Percentiles rank a stretch among this genome's conserved stretches.
These are phyloP conservation scores for Fonsecaea pedrosoi DNA, from an alignment of 2,329 filamentous ascomycete species.

Conservation along the genomic window DNA sequence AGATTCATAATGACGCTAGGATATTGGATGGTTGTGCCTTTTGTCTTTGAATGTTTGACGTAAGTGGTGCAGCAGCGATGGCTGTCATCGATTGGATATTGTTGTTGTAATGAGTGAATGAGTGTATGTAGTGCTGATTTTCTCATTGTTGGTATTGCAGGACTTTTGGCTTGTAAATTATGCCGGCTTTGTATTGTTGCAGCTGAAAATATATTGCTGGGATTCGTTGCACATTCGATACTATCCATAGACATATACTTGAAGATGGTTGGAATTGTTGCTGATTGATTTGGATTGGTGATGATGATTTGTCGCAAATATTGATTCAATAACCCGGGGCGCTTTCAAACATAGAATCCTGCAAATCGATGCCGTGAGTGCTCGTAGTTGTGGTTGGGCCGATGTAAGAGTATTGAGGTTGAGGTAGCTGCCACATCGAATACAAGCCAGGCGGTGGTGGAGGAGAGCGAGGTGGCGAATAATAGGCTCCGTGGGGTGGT, in stretches of 20 bases:
- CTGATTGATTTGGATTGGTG: neutral
- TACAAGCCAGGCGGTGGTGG: slow-evolving; percentile 1
- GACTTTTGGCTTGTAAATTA: neutral
- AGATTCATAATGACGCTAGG: neutral
- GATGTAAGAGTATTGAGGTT: neutral
- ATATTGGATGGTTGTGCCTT: neutral
- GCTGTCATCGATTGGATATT: neutral
- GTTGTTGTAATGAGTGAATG: neutral
- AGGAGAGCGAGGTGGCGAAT: neutral
- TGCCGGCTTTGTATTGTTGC: neutral
- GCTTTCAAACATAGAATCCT: neutral
- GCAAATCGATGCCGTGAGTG: neutral
- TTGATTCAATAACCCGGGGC: neutral
- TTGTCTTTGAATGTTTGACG: neutral
- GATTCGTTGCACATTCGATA: neutral
- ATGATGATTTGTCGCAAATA: neutral
- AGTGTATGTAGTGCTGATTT: neutral
- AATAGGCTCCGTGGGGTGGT: neutral
- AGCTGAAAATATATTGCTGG: neutral
- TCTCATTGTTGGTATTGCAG: neutral
- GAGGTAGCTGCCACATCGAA: neutral
- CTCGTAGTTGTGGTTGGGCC: neutral
- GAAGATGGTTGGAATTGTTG: neutral
- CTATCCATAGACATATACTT: neutral
- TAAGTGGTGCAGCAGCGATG: neutral